Evolutionary conservation across 768 basidiomycete species (phyloP).

Genomic region (Termitomyces bulborhizus): DNA sequence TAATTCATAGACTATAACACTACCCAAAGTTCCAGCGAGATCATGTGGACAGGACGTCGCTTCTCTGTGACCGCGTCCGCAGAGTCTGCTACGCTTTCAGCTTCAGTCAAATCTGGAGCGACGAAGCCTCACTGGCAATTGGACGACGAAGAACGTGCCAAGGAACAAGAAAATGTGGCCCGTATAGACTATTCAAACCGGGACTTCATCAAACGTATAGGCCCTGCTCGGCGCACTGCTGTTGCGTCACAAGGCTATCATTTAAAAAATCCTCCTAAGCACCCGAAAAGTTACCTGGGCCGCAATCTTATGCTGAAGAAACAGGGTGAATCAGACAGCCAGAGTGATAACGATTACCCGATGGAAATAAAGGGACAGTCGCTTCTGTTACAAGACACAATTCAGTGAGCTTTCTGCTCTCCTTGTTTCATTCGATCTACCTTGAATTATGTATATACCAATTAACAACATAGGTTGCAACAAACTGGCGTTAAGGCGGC

Average conservation of each 20-base stretch:
- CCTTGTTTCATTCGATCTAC: not conserved
- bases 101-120: constrained; percentile 7
- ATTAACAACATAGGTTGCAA: not conserved
- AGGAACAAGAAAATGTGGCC: constrained; percentile 1
- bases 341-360: constrained; percentile 5
- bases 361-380: constrained; percentile 9
- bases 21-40: not conserved
- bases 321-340: constrained; percentile 4
- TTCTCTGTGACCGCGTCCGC: constrained; percentile 8
- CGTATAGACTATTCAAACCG: constrained; percentile 4
- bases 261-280: not conserved
- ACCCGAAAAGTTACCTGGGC: constrained; percentile 2
- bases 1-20: constrained; percentile 6
- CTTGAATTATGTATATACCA: not conserved
- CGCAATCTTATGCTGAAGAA: constrained; percentile 8
- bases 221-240: constrained; percentile 3
- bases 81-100: not conserved
- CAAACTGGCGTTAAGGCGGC: constrained; percentile 15
- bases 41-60: constrained; percentile 4
- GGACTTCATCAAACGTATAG: constrained; percentile 11
- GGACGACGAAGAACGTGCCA: constrained; percentile 11
- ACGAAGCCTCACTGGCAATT: constrained; percentile 13
- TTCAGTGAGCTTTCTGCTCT: not conserved
- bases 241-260: not conserved
- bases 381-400: not conserved